A percentile compares a stretch with the other conserved stretches of the same genome.
phyloP scores from a whole-genome alignment of 1,139 yeast species.

The Sugiyamaella japonica region DNA sequence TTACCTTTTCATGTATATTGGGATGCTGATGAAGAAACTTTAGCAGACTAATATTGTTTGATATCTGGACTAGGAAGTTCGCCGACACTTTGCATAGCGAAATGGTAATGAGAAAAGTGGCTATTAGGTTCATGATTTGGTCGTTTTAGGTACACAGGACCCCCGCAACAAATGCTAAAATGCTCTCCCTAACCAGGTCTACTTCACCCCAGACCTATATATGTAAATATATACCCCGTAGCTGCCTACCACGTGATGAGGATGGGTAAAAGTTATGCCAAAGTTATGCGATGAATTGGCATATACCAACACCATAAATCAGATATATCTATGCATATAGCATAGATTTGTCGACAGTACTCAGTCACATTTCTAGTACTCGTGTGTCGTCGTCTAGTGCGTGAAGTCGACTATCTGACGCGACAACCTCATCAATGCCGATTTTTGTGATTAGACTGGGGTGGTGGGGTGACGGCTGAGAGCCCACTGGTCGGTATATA shows the following conservation, averaged over 20 bases:
- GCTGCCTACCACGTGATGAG: slow-evolving; percentile 5
- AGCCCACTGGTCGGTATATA: slow-evolving; percentile 18
- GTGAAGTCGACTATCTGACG: slow-evolving; percentile 6
- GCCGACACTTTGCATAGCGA: slow-evolving; percentile 13
- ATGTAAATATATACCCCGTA: slow-evolving; percentile 1
- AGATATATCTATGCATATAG: slow-evolving; percentile 7
- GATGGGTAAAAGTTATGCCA: neutral
- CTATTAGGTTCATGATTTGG: slow-evolving; percentile 2
- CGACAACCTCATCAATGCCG: slow-evolving; percentile 19
- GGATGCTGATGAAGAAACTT: slow-evolving; percentile 33
- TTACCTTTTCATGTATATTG: slow-evolving; percentile 26
- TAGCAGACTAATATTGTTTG: slow-evolving; percentile 26
- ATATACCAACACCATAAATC: slow-evolving; percentile 11
- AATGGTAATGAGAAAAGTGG: neutral
- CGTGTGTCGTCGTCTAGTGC: slow-evolving; percentile 27
- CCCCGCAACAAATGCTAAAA: slow-evolving; percentile 2
- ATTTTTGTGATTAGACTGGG: slow-evolving; percentile 12
- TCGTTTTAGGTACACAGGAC: neutral
- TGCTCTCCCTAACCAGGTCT: neutral
- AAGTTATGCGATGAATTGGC: slow-evolving; percentile 7
- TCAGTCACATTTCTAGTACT: slow-evolving; percentile 23
- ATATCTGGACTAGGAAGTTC: slow-evolving; percentile 34
- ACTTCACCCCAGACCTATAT: slow-evolving; percentile 1
- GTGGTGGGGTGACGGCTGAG: slow-evolving; percentile 2
- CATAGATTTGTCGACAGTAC: slow-evolving; percentile 6